Percentiles rank a stretch among this genome's conserved stretches.
Conservation (phyloP, 148 eudicot species). For the Vaccinium vitisidaea region DNA sequence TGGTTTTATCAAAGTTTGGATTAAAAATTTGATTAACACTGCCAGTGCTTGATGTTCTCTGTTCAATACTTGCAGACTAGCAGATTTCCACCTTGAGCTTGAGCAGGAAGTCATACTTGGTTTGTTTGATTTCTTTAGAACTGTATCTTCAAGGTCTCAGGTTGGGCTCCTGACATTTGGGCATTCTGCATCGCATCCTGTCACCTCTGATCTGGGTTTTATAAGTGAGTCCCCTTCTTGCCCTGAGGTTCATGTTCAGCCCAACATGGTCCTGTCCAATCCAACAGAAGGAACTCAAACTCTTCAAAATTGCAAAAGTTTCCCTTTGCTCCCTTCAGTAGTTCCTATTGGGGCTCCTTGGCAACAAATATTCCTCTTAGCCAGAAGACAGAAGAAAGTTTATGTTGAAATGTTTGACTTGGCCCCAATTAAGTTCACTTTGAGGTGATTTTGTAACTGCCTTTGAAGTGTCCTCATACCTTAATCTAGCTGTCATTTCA, state of each 20-base stretch:
- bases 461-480: slow-evolving; percentile 9
- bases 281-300: slow-evolving; percentile 23
- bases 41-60: slow-evolving; percentile 16
- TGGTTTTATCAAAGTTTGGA: not conserved
- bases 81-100: slow-evolving; percentile 82
- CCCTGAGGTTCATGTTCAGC: slow-evolving; percentile 25
- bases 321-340: slow-evolving; percentile 47
- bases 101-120: slow-evolving; percentile 83
- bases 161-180: slow-evolving; percentile 33
- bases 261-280: slow-evolving; percentile 27
- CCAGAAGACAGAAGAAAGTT: slow-evolving; percentile 82
- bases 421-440: slow-evolving; percentile 66
- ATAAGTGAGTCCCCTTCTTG: slow-evolving; percentile 24
- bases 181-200: slow-evolving; percentile 32
- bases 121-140: slow-evolving; percentile 63
- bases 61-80: slow-evolving; percentile 55
- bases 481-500: slow-evolving; percentile 2
- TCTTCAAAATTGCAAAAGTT: slow-evolving; percentile 25
- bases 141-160: slow-evolving; percentile 44
- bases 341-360: slow-evolving; percentile 96
- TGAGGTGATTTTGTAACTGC: slow-evolving; percentile 50
- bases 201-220: slow-evolving; percentile 32
- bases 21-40: slow-evolving; percentile 3
- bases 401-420: slow-evolving; percentile 75
- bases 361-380: slow-evolving; percentile 81